A percentile compares a stretch with the other conserved stretches of the same genome.
Conservation (phyloP, 305 asterid genomes). For the Striga hermonthica region DNA sequence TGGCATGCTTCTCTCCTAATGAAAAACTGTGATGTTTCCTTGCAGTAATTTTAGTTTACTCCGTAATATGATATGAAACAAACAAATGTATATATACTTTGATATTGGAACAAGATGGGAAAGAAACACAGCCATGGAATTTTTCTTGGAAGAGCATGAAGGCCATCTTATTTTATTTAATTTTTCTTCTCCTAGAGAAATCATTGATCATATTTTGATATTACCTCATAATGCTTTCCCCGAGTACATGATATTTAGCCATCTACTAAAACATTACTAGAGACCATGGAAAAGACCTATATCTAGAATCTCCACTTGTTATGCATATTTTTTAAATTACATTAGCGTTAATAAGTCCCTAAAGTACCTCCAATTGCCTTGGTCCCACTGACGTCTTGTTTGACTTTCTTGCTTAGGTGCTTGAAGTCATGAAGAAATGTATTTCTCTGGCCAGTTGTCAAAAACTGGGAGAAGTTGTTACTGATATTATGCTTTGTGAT, state of each 20-base stretch:
- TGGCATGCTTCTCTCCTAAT: slow-evolving; percentile 22
- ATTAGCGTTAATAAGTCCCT: slow-evolving; percentile 16
- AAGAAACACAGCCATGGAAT: background rate
- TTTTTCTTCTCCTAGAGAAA: slow-evolving; percentile 13
- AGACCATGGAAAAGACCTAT: slow-evolving; percentile 22
- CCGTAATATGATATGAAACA: slow-evolving; percentile 8
- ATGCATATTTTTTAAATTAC: background rate
- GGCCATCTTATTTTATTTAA: background rate
- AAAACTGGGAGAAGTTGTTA: slow-evolving; percentile 60
- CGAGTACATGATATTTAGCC: slow-evolving; percentile 19
- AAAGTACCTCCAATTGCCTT: slow-evolving; percentile 17
- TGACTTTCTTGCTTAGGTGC: slow-evolving; percentile 55
- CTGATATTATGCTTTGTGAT: slow-evolving; percentile 67
- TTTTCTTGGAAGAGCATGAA: background rate
- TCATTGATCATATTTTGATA: slow-evolving; percentile 14
- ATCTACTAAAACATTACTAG: slow-evolving; percentile 11
- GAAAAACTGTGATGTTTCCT: slow-evolving; percentile 14
- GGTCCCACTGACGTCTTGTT: slow-evolving; percentile 12
- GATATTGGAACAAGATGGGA: slow-evolving; percentile 20
- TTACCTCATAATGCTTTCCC: slow-evolving; percentile 19
- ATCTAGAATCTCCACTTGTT: background rate
- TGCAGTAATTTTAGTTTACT: background rate
- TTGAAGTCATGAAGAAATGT: slow-evolving; percentile 79
- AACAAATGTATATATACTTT: slow-evolving; percentile 2
- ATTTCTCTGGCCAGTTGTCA: slow-evolving; percentile 49